phyloP scores from a whole-genome alignment of 495 filamentous ascomycete genomes.

The Articulospora tetracladia region DNA sequence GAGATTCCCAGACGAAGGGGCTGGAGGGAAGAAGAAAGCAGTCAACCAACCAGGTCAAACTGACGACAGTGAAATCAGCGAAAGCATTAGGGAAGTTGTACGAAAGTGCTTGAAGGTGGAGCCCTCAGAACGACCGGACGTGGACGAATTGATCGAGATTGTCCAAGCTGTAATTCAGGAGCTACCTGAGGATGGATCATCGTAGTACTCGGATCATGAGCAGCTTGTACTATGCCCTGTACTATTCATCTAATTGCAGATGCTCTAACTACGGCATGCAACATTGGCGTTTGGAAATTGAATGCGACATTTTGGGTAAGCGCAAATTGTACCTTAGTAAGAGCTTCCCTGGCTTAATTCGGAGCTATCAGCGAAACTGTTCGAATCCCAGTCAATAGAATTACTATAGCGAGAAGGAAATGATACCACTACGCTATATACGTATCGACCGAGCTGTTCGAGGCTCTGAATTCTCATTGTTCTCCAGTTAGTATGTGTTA shows the following conservation, averaged over 20 bases:
- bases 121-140: conserved; percentile 83
- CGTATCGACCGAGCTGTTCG: too few relatives aligned
- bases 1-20: conserved; percentile 84
- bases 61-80: conserved; percentile 54
- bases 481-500: too few relatives aligned
- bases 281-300: too few relatives aligned
- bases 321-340: too few relatives aligned
- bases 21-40: conserved; percentile 42
- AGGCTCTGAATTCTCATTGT: too few relatives aligned
- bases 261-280: not conserved
- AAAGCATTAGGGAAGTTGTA: conserved; percentile 78
- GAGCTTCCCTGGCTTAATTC: too few relatives aligned
- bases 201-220: conserved; percentile 6
- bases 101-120: conserved; percentile 89
- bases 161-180: conserved; percentile 71
- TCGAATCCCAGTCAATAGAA: too few relatives aligned
- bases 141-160: conserved; percentile 80
- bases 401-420: too few relatives aligned
- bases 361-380: too few relatives aligned
- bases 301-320: too few relatives aligned
- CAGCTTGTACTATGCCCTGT: not conserved
- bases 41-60: conserved; percentile 28
- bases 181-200: conserved; percentile 56
- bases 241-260: not conserved
- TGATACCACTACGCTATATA: too few relatives aligned